A percentile compares a stretch with the other conserved stretches of the same genome.
phyloP scores from a whole-genome alignment of 495 filamentous ascomycete genomes.

The Penicillium egyptiacum region DNA sequence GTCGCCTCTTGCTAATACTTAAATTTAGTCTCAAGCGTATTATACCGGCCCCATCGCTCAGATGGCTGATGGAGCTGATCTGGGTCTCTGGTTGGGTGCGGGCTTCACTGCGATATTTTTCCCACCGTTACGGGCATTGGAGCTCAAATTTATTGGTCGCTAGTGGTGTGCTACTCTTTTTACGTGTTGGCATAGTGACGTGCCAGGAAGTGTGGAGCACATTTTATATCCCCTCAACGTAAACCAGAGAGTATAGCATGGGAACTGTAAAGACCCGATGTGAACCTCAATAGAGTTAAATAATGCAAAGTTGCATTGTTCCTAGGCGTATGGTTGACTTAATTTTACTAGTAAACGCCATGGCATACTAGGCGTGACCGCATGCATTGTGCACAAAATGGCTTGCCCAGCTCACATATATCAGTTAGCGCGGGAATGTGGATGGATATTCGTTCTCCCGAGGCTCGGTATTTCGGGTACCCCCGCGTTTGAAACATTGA shows the following conservation, averaged over 20 bases:
- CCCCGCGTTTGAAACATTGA: not conserved
- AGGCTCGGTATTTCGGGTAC: not conserved
- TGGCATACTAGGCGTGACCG: not conserved
- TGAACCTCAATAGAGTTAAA: not conserved
- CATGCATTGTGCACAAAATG: not conserved
- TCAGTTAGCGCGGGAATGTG: no score
- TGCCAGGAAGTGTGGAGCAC: not conserved
- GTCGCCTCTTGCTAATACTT: not conserved
- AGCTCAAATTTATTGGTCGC: conserved; percentile 39
- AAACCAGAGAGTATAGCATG: conserved; percentile 1
- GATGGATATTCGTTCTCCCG: no score
- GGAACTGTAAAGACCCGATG: not conserved
- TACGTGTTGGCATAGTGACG: not conserved
- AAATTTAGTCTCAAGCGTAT: conserved; percentile 45
- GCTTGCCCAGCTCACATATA: no score
- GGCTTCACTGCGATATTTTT: conserved; percentile 45
- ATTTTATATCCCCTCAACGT: not conserved
- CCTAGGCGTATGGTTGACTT: not conserved
- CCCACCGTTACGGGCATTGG: conserved; percentile 44
- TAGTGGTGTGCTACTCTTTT: conserved; percentile 15
- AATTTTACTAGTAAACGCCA: not conserved
- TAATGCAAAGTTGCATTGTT: not conserved
- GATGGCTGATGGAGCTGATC: conserved; percentile 37
- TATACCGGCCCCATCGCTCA: conserved; percentile 49
- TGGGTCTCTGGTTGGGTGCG: conserved; percentile 47